phyloP scores from a whole-genome alignment of 1,284 basidiomycete species.

The Puccinia brachypodii region DNA sequence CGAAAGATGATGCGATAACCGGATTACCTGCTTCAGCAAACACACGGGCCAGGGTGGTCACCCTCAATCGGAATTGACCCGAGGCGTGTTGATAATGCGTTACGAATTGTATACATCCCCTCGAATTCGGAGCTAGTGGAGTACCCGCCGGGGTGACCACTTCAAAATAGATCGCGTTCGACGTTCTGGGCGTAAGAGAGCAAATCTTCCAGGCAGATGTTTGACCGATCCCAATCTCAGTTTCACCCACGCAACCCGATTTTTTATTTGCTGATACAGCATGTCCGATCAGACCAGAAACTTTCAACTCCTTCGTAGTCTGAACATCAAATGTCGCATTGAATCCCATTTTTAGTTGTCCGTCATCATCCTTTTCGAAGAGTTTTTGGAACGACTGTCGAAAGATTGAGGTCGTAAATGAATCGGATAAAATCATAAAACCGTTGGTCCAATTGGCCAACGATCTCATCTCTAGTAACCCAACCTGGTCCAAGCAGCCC shows the following conservation, averaged over 20 bases:
- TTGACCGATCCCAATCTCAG: constrained; percentile 97
- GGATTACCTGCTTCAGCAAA: constrained; percentile 96
- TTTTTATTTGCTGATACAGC: constrained; percentile 97
- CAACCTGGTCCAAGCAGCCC: constrained; percentile 97
- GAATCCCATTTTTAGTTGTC: constrained; percentile 93
- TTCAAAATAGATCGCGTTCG: constrained; percentile 94
- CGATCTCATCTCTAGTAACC: constrained; percentile 95
- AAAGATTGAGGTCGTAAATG: constrained; percentile 97
- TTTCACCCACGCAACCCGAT: constrained; percentile 94
- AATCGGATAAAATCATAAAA: constrained; percentile 92
- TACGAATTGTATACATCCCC: constrained; percentile 96
- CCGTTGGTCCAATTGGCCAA: constrained; percentile 94
- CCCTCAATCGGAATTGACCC: constrained; percentile 87
- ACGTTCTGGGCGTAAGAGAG: constrained; percentile 80
- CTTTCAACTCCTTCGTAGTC: constrained; percentile 98
- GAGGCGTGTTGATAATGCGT: constrained; percentile 98
- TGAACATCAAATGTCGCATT: constrained; percentile 97
- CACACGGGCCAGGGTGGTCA: constrained; percentile 93
- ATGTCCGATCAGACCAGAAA: constrained; percentile 96
- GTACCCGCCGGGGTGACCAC: constrained; percentile 98
- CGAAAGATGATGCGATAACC: constrained; percentile 87
- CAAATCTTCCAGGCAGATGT: constrained; percentile 99
- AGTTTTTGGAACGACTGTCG: constrained; percentile 95
- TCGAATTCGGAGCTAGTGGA: constrained; percentile 82
- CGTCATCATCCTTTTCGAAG: constrained; percentile 91